phyloP scores from a whole-genome alignment of 2,329 filamentous ascomycete genomes.

The Furcasterigmium furcatum region DNA sequence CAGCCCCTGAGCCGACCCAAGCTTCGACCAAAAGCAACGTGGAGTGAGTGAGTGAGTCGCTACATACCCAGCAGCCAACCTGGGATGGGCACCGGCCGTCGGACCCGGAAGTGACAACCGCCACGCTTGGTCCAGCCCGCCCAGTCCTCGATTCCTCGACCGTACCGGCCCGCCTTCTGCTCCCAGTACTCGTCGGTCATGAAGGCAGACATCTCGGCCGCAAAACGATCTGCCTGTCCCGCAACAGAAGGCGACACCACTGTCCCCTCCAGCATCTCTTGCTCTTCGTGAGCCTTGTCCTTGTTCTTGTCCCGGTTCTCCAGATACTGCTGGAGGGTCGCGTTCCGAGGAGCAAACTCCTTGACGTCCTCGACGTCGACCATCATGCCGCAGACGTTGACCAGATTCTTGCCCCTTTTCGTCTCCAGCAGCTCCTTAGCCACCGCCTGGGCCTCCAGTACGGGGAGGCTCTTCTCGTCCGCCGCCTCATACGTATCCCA shows the following conservation, averaged over 20 bases:
- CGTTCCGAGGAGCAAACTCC: conserved; percentile 3
- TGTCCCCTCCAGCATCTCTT: not conserved
- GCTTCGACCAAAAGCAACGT: no score
- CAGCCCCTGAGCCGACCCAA: no score
- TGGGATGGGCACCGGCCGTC: no score
- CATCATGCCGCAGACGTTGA: conserved; percentile 2
- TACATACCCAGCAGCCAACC: no score
- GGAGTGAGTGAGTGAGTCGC: no score
- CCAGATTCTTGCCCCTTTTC: not conserved
- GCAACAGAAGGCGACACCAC: not conserved
- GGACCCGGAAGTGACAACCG: no score
- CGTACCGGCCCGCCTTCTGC: not conserved
- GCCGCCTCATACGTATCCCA: not conserved
- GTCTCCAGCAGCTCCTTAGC: not conserved
- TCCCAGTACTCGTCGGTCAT: not conserved
- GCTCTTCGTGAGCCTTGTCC: no score
- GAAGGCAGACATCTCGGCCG: not conserved
- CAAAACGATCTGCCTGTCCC: not conserved
- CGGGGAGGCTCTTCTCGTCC: not conserved
- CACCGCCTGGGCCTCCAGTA: not conserved
- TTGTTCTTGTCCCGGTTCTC: not conserved
- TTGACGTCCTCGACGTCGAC: conserved; percentile 1
- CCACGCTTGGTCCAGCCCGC: not conserved
- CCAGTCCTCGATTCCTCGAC: not conserved
- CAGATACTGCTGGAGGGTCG: not conserved